These are phyloP conservation scores for Vanderwaltozyma tropicalis DNA, from an alignment of 805 yeast genomes.

Conservation along the genomic window DNA sequence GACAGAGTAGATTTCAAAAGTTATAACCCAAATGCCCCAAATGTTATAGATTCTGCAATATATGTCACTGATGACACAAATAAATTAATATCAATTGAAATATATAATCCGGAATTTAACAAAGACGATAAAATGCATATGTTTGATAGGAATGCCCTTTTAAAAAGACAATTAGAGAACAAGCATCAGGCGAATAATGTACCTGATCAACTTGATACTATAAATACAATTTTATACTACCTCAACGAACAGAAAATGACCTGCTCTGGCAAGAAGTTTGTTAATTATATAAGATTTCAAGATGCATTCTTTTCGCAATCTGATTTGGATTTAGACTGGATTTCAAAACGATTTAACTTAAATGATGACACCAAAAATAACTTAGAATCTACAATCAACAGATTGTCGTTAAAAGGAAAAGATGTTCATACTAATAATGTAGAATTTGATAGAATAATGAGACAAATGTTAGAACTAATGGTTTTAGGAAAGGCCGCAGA, in stretches of 20 bases:
- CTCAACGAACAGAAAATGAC: constrained; percentile 29
- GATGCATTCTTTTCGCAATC: no score
- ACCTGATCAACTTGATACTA: constrained; percentile 50
- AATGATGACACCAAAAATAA: no score
- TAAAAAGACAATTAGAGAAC: no score
- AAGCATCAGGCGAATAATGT: constrained; percentile 22
- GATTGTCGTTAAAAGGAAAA: no score
- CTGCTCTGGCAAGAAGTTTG: no score
- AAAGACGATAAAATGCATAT: constrained; percentile 32
- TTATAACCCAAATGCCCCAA: constrained; percentile 22
- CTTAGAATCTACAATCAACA: constrained; percentile 66
- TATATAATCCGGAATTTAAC: constrained; percentile 42
- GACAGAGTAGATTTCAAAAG: constrained; percentile 22
- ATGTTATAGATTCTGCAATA: constrained; percentile 37
- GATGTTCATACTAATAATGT: no score
- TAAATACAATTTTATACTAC: constrained; percentile 49
- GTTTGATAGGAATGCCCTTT: no score
- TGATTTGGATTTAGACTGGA: no score
- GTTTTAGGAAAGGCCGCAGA: constrained; percentile 32
- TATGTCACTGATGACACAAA: constrained; percentile 38
- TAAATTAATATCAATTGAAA: constrained; percentile 41
- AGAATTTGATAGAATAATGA: constrained; percentile 37
- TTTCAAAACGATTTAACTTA: no score
- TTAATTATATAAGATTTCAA: no score
- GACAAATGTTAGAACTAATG: constrained; percentile 44